Evolutionary conservation across 2,329 filamentous ascomycete genomes (phyloP).

Genomic region (Hymenoscyphus infarciens): DNA sequence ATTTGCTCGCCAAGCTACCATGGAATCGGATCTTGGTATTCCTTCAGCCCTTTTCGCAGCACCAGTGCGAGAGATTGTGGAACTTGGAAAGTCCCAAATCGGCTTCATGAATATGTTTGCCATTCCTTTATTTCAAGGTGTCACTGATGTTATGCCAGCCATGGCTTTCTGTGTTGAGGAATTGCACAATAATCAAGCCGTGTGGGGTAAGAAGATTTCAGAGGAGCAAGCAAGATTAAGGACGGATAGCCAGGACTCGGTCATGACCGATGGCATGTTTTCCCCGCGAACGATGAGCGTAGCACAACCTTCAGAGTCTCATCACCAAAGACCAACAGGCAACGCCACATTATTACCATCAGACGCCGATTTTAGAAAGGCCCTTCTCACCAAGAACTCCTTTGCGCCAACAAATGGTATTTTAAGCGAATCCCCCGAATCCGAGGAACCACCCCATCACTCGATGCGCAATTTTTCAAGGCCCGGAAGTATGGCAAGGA

Average conservation of each 20-base stretch:
- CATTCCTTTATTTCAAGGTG: slow-evolving; percentile 82
- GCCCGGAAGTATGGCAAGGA: background rate
- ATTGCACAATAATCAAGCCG: slow-evolving; percentile 69
- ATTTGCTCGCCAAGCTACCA: slow-evolving; percentile 86
- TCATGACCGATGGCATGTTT: slow-evolving; percentile 31
- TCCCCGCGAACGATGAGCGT: slow-evolving; percentile 34
- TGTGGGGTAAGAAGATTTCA: slow-evolving; percentile 68
- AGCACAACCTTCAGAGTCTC: slow-evolving; percentile 27
- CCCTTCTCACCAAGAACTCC: slow-evolving; percentile 23
- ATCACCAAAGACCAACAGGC: slow-evolving; percentile 23
- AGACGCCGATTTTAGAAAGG: slow-evolving; percentile 25
- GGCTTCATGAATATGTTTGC: slow-evolving; percentile 97
- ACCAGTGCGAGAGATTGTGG: slow-evolving; percentile 77
- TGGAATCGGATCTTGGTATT: slow-evolving; percentile 86
- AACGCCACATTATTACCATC: slow-evolving; percentile 16
- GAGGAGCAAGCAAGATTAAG: slow-evolving; percentile 49
- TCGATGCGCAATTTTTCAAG: background rate
- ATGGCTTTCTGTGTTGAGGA: slow-evolving; percentile 83
- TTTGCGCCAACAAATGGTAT: slow-evolving; percentile 23
- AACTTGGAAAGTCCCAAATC: slow-evolving; percentile 82
- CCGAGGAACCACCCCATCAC: slow-evolving; percentile 14
- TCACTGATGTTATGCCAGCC: slow-evolving; percentile 79
- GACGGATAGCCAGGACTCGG: slow-evolving; percentile 41
- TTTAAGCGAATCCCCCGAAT: slow-evolving; percentile 20
- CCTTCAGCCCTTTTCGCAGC: slow-evolving; percentile 82